Evolutionary conservation across 768 basidiomycete species (phyloP).

Genomic region (Neoboletus magnificus): DNA sequence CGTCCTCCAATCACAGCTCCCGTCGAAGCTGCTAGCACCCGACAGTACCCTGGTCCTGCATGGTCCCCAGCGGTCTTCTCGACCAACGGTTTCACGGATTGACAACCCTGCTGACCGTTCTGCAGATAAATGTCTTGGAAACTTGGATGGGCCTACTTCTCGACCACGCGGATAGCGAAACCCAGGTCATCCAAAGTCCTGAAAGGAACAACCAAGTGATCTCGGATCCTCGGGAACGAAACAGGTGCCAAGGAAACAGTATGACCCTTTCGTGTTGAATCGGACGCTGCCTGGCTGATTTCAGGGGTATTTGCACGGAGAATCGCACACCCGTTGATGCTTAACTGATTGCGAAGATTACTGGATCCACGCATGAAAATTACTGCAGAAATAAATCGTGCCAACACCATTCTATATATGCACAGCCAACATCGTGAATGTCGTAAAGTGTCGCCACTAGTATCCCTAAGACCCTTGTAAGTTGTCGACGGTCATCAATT

Average conservation of each 20-base stretch:
- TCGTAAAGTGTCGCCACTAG: neutral
- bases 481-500: constrained; percentile 1
- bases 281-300: neutral
- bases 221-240: neutral
- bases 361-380: neutral
- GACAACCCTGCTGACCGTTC: neutral
- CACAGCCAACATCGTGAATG: neutral
- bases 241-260: neutral
- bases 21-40: no score
- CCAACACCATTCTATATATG: neutral
- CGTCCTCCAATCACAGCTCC: neutral
- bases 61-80: no score
- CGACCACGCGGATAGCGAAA: neutral
- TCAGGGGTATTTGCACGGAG: neutral
- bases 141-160: neutral
- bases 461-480: neutral
- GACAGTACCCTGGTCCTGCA: no score
- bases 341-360: neutral
- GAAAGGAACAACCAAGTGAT: neutral
- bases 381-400: neutral
- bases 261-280: neutral
- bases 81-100: neutral
- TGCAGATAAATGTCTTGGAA: no score
- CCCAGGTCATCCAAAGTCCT: neutral
- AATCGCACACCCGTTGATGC: neutral